Percentiles rank a stretch among this genome's conserved stretches.
Evolutionary conservation across 2,329 filamentous ascomycete genomes (phyloP).

Genomic region (Shiraia bambusicola): DNA sequence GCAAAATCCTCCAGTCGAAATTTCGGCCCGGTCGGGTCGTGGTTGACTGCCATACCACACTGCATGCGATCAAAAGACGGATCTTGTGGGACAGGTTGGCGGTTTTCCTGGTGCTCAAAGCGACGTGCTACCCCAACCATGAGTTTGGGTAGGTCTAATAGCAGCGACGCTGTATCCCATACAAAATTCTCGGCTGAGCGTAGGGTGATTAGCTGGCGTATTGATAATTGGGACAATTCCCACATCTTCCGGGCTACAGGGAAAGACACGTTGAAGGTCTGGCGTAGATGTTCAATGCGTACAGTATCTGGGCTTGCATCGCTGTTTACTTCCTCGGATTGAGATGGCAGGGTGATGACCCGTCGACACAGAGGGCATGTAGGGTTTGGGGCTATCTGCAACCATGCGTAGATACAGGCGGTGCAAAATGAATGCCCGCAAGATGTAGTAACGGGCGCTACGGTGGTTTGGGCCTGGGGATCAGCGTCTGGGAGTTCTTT

Average conservation of each 20-base stretch:
- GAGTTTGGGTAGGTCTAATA: neutral
- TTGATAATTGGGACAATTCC: neutral
- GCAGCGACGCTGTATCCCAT: too few species aligned
- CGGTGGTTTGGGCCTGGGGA: neutral
- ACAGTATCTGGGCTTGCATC: neutral
- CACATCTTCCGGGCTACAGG: neutral
- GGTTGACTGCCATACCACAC: neutral
- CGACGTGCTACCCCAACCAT: constrained; percentile 1
- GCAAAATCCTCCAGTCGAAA: neutral
- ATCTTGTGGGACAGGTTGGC: neutral
- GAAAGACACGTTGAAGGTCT: neutral
- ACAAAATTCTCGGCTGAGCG: too few species aligned
- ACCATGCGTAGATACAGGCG: constrained; percentile 5
- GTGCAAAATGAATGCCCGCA: constrained; percentile 7
- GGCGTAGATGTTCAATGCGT: neutral
- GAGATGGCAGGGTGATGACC: neutral
- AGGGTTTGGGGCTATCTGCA: neutral
- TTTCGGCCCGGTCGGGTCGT: too few species aligned
- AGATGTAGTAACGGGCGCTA: constrained; percentile 2
- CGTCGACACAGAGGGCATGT: constrained; percentile 7
- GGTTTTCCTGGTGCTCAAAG: neutral
- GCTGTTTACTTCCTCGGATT: neutral
- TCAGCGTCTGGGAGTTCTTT: constrained; percentile 1
- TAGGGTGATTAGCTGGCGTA: neutral
- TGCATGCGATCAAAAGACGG: neutral